Conservation (phyloP, 2,329 filamentous ascomycete species). For the Dactylellina leptospora region DNA sequence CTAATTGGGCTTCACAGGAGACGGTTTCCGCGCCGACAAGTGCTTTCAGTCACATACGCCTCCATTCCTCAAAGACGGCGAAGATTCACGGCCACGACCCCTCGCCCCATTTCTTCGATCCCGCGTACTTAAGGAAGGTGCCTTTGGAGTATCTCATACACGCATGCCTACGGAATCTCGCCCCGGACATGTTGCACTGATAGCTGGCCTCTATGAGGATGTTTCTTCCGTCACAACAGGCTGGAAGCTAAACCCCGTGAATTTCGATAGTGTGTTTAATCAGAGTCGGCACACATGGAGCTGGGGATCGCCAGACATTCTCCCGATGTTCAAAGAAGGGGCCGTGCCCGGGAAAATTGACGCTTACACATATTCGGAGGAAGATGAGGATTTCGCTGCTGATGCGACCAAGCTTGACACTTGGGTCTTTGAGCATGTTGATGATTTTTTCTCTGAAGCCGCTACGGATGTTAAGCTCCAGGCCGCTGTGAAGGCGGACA, state of each 20-base stretch:
- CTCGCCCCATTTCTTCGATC: slow-evolving; percentile 92
- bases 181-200: slow-evolving; percentile 94
- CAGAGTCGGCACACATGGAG: slow-evolving; percentile 96
- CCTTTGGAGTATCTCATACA: slow-evolving; percentile 96
- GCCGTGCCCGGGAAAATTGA: slow-evolving; percentile 86
- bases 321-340: slow-evolving; percentile 97
- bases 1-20: slow-evolving; percentile 66
- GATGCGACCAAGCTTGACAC: slow-evolving; percentile 82
- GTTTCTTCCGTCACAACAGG: slow-evolving; percentile 96
- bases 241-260: slow-evolving; percentile 97
- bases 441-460: slow-evolving; percentile 82
- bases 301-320: slow-evolving; percentile 97
- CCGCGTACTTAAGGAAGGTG: slow-evolving; percentile 84
- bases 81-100: slow-evolving; percentile 70
- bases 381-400: slow-evolving; percentile 88
- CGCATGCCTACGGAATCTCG: slow-evolving; percentile 95
- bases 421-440: slow-evolving; percentile 97
- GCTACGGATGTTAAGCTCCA: slow-evolving; percentile 78
- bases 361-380: slow-evolving; percentile 81
- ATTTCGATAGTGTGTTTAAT: slow-evolving; percentile 99
- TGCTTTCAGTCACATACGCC: slow-evolving; percentile 93
- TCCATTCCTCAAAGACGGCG: slow-evolving; percentile 70
- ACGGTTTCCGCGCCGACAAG: slow-evolving; percentile 96
- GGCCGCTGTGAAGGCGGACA: slow-evolving; percentile 78
- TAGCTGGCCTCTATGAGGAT: slow-evolving; percentile 96